These are phyloP conservation scores for Fusarium sp. DNA, from an alignment of 2,329 filamentous ascomycete species.

Conservation along the genomic window DNA sequence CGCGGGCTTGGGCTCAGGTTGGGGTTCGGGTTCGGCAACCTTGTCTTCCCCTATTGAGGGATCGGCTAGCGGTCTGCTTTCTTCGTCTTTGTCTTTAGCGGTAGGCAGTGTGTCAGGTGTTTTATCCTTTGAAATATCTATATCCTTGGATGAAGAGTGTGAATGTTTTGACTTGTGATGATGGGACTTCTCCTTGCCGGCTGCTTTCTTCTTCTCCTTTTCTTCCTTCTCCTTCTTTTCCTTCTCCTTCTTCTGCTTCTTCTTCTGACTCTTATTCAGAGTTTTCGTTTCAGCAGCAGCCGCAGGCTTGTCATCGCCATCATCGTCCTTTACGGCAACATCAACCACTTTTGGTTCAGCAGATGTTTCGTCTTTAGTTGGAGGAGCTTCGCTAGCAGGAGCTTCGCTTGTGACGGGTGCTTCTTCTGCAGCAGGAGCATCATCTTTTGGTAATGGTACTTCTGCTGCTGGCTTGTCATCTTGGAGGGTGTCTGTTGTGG, in stretches of 20 bases:
- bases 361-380: not conserved
- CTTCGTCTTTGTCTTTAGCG: conserved; percentile 10
- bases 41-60: conserved; percentile 13
- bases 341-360: conserved; percentile 7
- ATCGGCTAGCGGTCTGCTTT: conserved; percentile 9
- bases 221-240: conserved; percentile 67
- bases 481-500: not conserved
- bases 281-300: conserved; percentile 21
- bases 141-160: conserved; percentile 29
- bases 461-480: conserved; percentile 4
- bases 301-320: conserved; percentile 28
- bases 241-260: conserved; percentile 49
- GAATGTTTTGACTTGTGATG: conserved; percentile 42
- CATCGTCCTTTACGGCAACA: conserved; percentile 16
- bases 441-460: conserved; percentile 3
- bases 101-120: not conserved
- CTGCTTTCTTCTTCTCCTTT: conserved; percentile 36
- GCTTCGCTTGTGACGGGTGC: conserved; percentile 2
- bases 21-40: not conserved
- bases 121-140: conserved; percentile 12
- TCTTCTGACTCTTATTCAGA: conserved; percentile 41
- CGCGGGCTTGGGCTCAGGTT: conserved; percentile 13
- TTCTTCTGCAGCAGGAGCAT: conserved; percentile 7
- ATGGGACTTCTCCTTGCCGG: conserved; percentile 38
- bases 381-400: conserved; percentile 10